Conservation (phyloP, 257 asterid genomes). For the Solanum etuberosum region DNA sequence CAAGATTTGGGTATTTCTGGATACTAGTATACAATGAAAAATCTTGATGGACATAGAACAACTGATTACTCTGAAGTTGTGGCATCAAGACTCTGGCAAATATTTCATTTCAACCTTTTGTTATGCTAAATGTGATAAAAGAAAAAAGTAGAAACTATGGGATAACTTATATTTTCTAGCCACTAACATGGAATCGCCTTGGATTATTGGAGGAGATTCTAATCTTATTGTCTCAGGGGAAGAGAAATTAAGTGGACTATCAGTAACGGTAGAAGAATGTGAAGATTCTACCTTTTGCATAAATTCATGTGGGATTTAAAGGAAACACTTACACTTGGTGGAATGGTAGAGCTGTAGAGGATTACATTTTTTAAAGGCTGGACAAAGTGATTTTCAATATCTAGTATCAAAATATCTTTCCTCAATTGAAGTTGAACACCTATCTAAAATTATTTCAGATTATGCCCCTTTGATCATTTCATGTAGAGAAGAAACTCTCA, state of each 20-base stretch:
- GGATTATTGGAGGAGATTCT: not conserved
- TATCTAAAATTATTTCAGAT: too few relatives aligned
- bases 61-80: not conserved
- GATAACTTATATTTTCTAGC: not conserved
- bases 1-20: not conserved
- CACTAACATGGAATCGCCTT: not conserved
- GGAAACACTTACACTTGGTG: not conserved
- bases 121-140: not conserved
- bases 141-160: not conserved
- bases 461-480: not conserved
- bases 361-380: not conserved
- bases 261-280: not conserved
- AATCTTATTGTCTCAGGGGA: not conserved
- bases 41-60: not conserved
- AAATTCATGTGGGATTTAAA: not conserved
- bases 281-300: not conserved
- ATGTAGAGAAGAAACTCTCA: not conserved
- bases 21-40: not conserved
- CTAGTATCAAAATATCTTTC: not conserved
- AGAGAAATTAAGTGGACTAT: not conserved
- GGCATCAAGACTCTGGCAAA: not conserved
- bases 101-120: not conserved
- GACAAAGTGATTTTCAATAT: not conserved
- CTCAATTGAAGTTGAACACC: not conserved
- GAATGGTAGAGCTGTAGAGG: not conserved